Percentiles rank a stretch among this genome's conserved stretches.
phyloP scores from a whole-genome alignment of 1,284 basidiomycete species.

The Coriolopsis trogii region DNA sequence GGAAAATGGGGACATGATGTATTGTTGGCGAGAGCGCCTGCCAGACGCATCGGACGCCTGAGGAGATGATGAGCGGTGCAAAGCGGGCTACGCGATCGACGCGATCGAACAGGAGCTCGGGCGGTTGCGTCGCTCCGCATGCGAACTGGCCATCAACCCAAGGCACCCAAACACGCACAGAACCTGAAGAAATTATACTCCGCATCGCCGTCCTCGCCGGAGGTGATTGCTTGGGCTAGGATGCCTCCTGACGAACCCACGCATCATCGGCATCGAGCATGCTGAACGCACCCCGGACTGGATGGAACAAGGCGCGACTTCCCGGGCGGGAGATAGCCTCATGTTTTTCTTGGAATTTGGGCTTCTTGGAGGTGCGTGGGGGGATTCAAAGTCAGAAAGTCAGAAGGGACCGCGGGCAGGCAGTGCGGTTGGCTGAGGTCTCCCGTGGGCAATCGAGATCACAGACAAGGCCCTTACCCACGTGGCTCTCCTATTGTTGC shows the following conservation, averaged over 20 bases:
- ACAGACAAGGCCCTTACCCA: slow-evolving; percentile 16
- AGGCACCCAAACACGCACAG: slow-evolving; percentile 19
- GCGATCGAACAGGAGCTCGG: slow-evolving; percentile 21
- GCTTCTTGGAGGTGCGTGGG: not conserved
- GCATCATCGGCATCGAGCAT: not conserved
- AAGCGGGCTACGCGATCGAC: slow-evolving; percentile 22
- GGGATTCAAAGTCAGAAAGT: slow-evolving; percentile 5
- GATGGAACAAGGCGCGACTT: not conserved
- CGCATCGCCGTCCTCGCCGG: not conserved
- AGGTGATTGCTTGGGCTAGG: not conserved
- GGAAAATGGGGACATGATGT: slow-evolving; percentile 25
- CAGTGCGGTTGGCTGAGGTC: not conserved
- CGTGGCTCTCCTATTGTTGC: slow-evolving; percentile 14
- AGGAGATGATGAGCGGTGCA: slow-evolving; percentile 21
- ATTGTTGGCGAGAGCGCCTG: slow-evolving; percentile 22
- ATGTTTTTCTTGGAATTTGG: not conserved
- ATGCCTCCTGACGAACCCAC: not conserved
- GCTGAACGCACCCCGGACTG: not conserved
- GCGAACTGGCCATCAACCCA: slow-evolving; percentile 17
- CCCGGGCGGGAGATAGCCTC: slow-evolving; percentile 9
- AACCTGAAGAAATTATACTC: slow-evolving; percentile 4
- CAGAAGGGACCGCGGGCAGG: not conserved
- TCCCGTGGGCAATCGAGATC: slow-evolving; percentile 19
- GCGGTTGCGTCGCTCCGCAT: slow-evolving; percentile 20
- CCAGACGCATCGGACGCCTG: slow-evolving; percentile 11